Conservation (phyloP, 169 alveolate genomes). For the Plasmodium cynomolgi region DNA sequence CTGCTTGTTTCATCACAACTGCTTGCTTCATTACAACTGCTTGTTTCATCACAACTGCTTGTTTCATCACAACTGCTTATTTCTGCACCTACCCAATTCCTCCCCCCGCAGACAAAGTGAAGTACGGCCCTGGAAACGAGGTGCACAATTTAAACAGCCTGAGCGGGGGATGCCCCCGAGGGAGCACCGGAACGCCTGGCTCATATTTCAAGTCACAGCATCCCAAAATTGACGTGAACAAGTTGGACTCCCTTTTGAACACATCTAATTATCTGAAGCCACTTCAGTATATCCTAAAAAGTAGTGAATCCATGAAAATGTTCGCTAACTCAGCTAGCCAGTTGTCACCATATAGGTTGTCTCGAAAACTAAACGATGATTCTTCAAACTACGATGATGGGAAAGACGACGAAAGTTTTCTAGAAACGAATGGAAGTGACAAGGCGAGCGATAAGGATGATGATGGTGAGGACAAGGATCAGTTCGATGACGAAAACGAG, state of each 20-base stretch:
- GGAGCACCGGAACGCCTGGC: neutral
- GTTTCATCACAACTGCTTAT: neutral
- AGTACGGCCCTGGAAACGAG: neutral
- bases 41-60: too few species aligned
- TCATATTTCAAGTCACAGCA: neutral
- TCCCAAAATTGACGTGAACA: neutral
- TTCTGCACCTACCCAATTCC: neutral
- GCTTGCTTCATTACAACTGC: too few species aligned
- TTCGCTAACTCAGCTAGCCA: neutral
- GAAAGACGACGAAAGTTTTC: conserved; percentile 17
- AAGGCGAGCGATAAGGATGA: neutral
- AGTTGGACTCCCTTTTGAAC: conserved; percentile 4
- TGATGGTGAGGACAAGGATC: neutral
- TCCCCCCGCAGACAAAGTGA: neutral
- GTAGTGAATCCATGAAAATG: conserved; percentile 10
- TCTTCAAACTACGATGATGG: neutral
- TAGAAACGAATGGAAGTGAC: conserved; percentile 15
- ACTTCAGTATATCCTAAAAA: neutral
- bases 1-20: too few species aligned
- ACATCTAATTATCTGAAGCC: neutral
- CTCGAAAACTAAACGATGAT: conserved; percentile 12
- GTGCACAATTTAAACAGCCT: neutral
- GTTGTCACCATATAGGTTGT: conserved; percentile 3
- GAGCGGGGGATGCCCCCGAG: neutral
- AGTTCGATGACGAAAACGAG: neutral